A percentile compares a stretch with the other conserved stretches of the same genome.
These are phyloP conservation scores for Paramyrothecium sp. DNA, from an alignment of 2,329 filamentous ascomycete genomes.

Conservation along the genomic window DNA sequence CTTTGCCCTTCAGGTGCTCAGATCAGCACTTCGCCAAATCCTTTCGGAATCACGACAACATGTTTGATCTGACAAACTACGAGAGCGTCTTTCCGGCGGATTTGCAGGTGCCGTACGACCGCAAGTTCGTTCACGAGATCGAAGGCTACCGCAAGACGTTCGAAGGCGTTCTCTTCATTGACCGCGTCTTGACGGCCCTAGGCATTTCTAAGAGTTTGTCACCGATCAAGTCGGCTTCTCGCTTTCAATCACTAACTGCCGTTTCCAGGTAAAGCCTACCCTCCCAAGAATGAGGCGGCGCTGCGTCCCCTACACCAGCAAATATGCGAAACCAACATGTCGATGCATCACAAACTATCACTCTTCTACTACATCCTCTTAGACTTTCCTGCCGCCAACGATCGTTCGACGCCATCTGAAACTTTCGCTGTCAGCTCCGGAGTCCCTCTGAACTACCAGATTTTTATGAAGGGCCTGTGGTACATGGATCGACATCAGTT, in stretches of 20 bases:
- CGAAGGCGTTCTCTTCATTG: conserved; percentile 73
- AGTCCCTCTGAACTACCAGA: conserved; percentile 73
- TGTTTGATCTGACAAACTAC: conserved; percentile 67
- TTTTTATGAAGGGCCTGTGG: conserved; percentile 82
- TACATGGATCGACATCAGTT: conserved; percentile 73
- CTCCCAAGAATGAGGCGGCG: conserved; percentile 66
- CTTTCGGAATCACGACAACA: conserved; percentile 24
- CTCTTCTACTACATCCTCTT: conserved; percentile 82
- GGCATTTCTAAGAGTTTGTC: conserved; percentile 66
- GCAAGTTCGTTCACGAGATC: conserved; percentile 60
- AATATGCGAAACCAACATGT: conserved; percentile 63
- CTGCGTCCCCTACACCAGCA: conserved; percentile 69
- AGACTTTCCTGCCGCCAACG: conserved; percentile 61
- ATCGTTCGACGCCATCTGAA: conserved; percentile 49
- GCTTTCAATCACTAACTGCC: not conserved
- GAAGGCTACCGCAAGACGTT: conserved; percentile 65
- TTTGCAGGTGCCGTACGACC: conserved; percentile 60
- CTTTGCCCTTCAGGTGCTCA: not conserved
- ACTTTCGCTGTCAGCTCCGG: conserved; percentile 61
- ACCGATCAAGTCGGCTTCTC: not conserved
- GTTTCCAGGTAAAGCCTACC: conserved; percentile 64
- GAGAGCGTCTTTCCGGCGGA: conserved; percentile 65
- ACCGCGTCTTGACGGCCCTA: conserved; percentile 70
- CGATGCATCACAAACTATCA: conserved; percentile 76
- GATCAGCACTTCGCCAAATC: not conserved